These are phyloP conservation scores for Mimosa pudica DNA, from an alignment of 306 rosid genomes.

Conservation along the genomic window DNA sequence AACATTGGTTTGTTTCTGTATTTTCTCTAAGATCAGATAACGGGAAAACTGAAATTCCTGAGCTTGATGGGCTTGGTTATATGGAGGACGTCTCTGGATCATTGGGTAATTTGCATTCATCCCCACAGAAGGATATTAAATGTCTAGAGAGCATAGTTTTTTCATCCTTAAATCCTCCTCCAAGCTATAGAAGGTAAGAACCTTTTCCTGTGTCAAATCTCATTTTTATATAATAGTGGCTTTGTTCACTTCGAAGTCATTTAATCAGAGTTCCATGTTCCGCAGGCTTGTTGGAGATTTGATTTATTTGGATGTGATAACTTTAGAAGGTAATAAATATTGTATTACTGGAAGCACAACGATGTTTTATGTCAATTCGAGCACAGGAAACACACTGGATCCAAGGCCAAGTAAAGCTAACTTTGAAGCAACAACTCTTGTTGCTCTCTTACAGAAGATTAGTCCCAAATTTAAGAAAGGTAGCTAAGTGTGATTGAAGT, in stretches of 20 bases:
- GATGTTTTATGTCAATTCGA: conserved; percentile 84
- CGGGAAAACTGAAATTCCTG: conserved; percentile 68
- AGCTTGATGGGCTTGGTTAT: conserved; percentile 90
- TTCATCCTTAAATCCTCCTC: conserved; percentile 98
- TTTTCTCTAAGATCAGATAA: conserved; percentile 51
- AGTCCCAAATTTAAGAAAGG: conserved; percentile 94
- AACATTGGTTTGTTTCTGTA: conserved; percentile 40
- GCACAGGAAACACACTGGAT: conserved; percentile 69
- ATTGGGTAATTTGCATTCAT: conserved; percentile 67
- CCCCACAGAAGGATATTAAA: conserved; percentile 75
- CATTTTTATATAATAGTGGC: conserved; percentile 13
- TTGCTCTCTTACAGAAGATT: conserved; percentile 84
- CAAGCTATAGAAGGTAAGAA: conserved; percentile 84
- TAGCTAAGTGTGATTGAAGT: conserved; percentile 34
- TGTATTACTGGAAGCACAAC: conserved; percentile 90
- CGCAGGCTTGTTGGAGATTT: conserved; percentile 94
- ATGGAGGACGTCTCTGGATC: conserved; percentile 97
- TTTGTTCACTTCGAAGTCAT: conserved; percentile 10
- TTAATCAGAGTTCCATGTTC: conserved; percentile 31
- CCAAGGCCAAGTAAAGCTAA: conserved; percentile 72
- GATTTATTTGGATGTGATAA: conserved; percentile 88
- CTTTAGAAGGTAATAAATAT: conserved; percentile 80
- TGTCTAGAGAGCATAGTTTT: conserved; percentile 89
- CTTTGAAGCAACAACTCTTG: conserved; percentile 86
- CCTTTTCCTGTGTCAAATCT: conserved; percentile 14